Percentiles rank a stretch among this genome's conserved stretches.
These are phyloP conservation scores for Pseudocercospora ulei DNA, from an alignment of 2,329 filamentous ascomycete species.

Conservation along the genomic window DNA sequence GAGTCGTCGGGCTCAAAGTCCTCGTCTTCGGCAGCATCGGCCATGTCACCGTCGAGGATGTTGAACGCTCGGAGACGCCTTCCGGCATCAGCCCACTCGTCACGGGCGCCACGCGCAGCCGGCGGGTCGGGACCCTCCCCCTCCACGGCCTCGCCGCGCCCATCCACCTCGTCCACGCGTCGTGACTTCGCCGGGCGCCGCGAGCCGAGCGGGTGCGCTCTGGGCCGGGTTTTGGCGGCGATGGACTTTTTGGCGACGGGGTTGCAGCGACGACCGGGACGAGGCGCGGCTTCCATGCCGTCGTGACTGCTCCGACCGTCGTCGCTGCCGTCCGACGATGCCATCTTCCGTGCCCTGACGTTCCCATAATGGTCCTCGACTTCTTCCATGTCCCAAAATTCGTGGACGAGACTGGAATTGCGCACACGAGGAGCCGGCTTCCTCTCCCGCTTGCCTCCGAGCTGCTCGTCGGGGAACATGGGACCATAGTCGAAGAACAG, in stretches of 20 bases:
- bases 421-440: conserved; percentile 24
- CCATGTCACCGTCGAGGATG: conserved; percentile 6
- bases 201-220: not conserved
- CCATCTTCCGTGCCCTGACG: conserved; percentile 18
- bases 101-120: not conserved
- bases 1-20: conserved; percentile 18
- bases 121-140: not conserved
- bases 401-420: conserved; percentile 19
- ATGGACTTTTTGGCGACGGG: not conserved
- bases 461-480: conserved; percentile 25
- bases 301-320: conserved; percentile 9
- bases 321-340: conserved; percentile 13
- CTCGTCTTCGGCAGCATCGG: conserved; percentile 10
- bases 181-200: not conserved
- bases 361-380: conserved; percentile 22
- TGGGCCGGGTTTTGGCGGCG: not conserved
- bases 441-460: conserved; percentile 21
- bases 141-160: not conserved
- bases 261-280: not conserved
- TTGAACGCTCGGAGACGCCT: conserved; percentile 1
- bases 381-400: conserved; percentile 25
- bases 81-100: not conserved
- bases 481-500: conserved; percentile 70
- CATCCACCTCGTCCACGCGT: not conserved
- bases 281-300: not conserved